phyloP scores from a whole-genome alignment of 2,329 filamentous ascomycete genomes.

The Talaromyces piceae region DNA sequence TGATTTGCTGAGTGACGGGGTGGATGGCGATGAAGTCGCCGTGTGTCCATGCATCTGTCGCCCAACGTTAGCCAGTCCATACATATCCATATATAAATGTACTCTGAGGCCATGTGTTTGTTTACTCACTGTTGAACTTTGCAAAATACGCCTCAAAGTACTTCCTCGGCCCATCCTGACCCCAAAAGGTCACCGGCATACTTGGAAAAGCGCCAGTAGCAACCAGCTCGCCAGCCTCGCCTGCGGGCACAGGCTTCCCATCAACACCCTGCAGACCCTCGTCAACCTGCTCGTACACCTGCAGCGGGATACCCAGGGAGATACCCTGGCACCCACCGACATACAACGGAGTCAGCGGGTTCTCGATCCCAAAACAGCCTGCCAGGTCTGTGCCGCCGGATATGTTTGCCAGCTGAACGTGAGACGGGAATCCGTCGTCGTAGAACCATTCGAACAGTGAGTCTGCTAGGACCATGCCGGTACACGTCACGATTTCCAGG shows the following conservation, averaged over 20 bases:
- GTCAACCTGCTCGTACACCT: constrained; percentile 52
- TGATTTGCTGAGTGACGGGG: constrained; percentile 53
- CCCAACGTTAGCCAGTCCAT: too few relatives aligned
- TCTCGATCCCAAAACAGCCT: constrained; percentile 41
- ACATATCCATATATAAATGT: too few relatives aligned
- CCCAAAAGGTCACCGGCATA: constrained; percentile 61
- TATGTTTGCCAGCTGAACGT: constrained; percentile 64
- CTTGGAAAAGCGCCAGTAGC: constrained; percentile 66
- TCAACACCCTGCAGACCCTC: constrained; percentile 40
- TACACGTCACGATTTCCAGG: constrained; percentile 58
- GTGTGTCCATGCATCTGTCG: constrained; percentile 69
- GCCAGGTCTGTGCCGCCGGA: constrained; percentile 70
- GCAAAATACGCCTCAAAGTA: constrained; percentile 51
- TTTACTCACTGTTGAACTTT: constrained; percentile 43
- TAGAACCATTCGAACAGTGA: constrained; percentile 76
- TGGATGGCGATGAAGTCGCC: constrained; percentile 71
- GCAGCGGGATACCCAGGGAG: constrained; percentile 46
- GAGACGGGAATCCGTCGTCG: constrained; percentile 60
- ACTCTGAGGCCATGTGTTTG: not conserved
- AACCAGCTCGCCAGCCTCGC: constrained; percentile 68
- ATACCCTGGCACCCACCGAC: constrained; percentile 50
- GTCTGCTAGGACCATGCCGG: constrained; percentile 75
- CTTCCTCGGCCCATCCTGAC: constrained; percentile 44
- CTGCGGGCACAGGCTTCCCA: constrained; percentile 49
- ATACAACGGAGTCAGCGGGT: constrained; percentile 61